Evolutionary conservation across 2,329 filamentous ascomycete species (phyloP).

Genomic region (Arthrocladium fulminans): DNA sequence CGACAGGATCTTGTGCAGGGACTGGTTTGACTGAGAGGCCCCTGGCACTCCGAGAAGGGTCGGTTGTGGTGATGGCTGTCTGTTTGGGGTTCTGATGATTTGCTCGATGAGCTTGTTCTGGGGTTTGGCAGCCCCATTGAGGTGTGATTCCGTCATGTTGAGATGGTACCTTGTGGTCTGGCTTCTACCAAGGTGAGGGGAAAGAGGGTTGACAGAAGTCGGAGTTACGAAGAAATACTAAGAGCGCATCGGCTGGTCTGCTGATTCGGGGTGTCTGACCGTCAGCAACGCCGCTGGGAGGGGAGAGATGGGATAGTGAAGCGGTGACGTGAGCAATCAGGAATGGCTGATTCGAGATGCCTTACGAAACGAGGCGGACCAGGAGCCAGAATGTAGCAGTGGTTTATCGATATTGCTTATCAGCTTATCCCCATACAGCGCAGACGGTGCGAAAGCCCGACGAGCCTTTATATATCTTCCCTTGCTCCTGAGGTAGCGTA

Average conservation of each 20-base stretch:
- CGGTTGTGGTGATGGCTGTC: constrained; percentile 77
- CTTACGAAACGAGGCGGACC: not conserved
- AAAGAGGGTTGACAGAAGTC: not conserved
- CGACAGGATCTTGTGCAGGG: constrained; percentile 60
- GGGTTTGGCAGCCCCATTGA: constrained; percentile 20
- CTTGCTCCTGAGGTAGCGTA: not conserved
- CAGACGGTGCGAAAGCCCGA: not conserved
- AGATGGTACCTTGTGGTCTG: not conserved
- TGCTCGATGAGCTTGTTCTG: constrained; percentile 52
- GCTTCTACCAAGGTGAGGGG: not conserved
- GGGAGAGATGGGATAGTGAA: not conserved
- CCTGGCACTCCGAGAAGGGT: constrained; percentile 71
- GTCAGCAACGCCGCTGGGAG: not conserved
- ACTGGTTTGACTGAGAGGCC: constrained; percentile 40
- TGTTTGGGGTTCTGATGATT: constrained; percentile 44
- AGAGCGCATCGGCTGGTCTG: not conserved
- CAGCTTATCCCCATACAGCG: not conserved
- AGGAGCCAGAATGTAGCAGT: not conserved
- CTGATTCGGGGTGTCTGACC: not conserved
- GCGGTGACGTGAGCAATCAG: not conserved
- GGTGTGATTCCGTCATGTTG: constrained; percentile 9
- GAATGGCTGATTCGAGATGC: not conserved
- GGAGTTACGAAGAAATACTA: not conserved
- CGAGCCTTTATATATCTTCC: not conserved
- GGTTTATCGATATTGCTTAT: constrained; percentile 4